Evolutionary conservation across 2,329 filamentous ascomycete genomes (phyloP).

Genomic region (Penicillium expansum): DNA sequence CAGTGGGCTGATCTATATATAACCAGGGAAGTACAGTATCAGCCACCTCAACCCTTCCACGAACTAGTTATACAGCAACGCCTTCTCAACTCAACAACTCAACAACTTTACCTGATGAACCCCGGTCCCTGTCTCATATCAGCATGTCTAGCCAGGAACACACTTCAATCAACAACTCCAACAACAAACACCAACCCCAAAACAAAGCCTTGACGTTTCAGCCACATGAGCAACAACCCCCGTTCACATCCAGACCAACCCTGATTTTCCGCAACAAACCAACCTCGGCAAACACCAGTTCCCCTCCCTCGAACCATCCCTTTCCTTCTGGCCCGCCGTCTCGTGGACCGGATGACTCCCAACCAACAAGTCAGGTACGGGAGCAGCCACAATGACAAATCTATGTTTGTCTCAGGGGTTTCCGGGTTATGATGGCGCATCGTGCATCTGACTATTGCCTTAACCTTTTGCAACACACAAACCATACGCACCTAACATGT

Average conservation of each 20-base stretch:
- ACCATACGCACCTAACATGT: background rate
- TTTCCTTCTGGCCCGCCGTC: slow-evolving; percentile 7
- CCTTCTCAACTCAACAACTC: background rate
- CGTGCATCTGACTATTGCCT: background rate
- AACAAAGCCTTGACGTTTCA: slow-evolving; percentile 6
- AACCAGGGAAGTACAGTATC: background rate
- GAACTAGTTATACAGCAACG: background rate
- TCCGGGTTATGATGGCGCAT: background rate
- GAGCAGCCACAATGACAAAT: slow-evolving; percentile 1
- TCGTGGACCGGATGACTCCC: slow-evolving; percentile 10
- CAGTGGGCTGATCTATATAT: no score
- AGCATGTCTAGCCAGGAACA: background rate
- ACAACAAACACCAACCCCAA: background rate
- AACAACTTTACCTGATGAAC: background rate
- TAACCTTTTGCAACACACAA: background rate
- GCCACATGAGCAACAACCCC: slow-evolving; percentile 1
- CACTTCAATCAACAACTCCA: background rate
- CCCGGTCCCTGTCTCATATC: background rate
- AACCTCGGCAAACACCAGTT: slow-evolving; percentile 6
- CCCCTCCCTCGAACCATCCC: background rate
- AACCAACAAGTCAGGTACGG: slow-evolving; percentile 2
- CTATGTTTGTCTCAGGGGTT: background rate
- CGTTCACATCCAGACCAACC: slow-evolving; percentile 4
- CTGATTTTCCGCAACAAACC: background rate
- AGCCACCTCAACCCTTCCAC: background rate